Evolutionary conservation across 306 rosid species (phyloP).

Genomic region (Prinsepia uniflora): DNA sequence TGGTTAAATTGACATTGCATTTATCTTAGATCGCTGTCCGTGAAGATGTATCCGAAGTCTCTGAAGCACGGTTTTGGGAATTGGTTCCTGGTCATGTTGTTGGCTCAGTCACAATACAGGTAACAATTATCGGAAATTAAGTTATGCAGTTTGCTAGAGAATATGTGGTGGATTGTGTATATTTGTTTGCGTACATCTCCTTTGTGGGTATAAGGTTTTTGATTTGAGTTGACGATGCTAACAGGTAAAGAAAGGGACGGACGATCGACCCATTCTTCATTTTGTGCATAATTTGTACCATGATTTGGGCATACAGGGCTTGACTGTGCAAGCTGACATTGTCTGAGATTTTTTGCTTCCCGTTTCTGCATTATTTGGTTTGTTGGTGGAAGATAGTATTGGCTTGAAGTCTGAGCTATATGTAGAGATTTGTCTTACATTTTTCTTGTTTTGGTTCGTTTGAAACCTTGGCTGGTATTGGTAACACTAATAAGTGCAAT

Average conservation of each 20-base stretch:
- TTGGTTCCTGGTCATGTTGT: slow-evolving; percentile 87
- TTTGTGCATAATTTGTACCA: slow-evolving; percentile 83
- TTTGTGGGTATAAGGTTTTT: neutral
- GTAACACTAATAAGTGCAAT: neutral
- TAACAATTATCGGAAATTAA: slow-evolving; percentile 5
- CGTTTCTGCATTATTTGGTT: neutral
- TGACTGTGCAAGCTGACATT: slow-evolving; percentile 69
- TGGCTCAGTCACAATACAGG: slow-evolving; percentile 78
- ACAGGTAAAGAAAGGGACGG: slow-evolving; percentile 72
- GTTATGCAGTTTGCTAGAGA: neutral
- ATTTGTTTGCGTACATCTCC: no score
- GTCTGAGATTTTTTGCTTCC: slow-evolving; percentile 33
- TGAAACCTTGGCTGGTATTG: neutral
- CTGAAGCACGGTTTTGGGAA: slow-evolving; percentile 90
- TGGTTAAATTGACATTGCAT: neutral
- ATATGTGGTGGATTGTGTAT: no score
- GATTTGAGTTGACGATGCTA: slow-evolving; percentile 24
- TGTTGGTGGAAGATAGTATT: neutral
- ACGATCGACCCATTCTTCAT: slow-evolving; percentile 59
- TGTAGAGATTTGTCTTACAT: neutral
- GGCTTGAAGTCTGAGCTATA: neutral
- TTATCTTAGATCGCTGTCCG: slow-evolving; percentile 54
- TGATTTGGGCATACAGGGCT: slow-evolving; percentile 83
- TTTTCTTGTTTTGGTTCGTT: neutral
- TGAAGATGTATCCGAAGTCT: slow-evolving; percentile 73